phyloP scores from a whole-genome alignment of 169 alveolate species.

The Plasmodium chabaudi region DNA sequence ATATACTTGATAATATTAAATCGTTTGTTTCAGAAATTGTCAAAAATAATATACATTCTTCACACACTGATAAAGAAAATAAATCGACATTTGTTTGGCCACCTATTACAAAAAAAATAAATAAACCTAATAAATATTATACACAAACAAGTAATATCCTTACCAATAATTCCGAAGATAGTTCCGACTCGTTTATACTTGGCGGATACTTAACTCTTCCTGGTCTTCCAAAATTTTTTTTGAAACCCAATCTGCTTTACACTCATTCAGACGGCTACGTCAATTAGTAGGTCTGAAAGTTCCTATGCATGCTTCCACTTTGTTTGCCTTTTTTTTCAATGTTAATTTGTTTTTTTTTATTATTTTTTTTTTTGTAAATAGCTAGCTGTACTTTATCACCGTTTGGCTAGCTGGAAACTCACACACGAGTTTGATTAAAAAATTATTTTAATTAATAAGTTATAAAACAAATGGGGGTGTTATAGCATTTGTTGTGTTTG shows the following conservation, averaged over 20 bases:
- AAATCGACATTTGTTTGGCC: constrained; percentile 40
- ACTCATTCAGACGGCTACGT: constrained; percentile 59
- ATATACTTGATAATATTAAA: constrained; percentile 62
- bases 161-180: background rate
- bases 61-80: constrained; percentile 35
- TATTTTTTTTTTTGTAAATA: no score
- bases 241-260: constrained; percentile 19
- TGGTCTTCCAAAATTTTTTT: constrained; percentile 39
- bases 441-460: no score
- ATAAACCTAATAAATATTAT: constrained; percentile 5
- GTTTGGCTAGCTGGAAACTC: no score
- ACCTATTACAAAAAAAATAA: constrained; percentile 28
- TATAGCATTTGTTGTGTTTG: no score
- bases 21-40: constrained; percentile 34
- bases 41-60: constrained; percentile 46
- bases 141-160: background rate
- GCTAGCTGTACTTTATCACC: no score
- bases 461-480: no score
- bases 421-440: no score
- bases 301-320: background rate
- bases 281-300: background rate
- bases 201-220: constrained; percentile 50
- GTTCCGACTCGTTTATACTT: constrained; percentile 41
- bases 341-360: no score
- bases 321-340: no score